Evolutionary conservation across 225 moss, liverwort and hornwort genomes (phyloP), one percentile per base, ranked within the genome.

Genomic region (Lunularia cruciata): DNA sequence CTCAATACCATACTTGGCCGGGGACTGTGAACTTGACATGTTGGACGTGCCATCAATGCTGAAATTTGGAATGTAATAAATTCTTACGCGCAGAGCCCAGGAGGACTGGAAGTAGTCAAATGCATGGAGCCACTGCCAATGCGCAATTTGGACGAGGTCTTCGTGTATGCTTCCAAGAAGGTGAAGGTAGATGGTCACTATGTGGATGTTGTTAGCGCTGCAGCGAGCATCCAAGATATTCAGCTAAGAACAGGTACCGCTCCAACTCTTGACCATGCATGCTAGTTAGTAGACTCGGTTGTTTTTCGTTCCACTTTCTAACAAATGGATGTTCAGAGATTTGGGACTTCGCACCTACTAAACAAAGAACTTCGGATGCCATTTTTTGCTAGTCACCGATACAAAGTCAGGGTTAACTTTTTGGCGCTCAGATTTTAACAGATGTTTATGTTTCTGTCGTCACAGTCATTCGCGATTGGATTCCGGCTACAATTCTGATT

Each of bases 381-480:
- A n/a, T n/a, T n/a, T n/a, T n/a, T n/a, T n/a, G n/a, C n/a, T n/a
- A n/a, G n/a, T n/a, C n/a, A n/a, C n/a, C n/a, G n/a, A n/a, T n/a
- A n/a, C n/a, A n/a, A n/a, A n/a, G n/a, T n/a, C n/a, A n/a, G n/a
- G n/a, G n/a, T n/a, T n/a, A n/a, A n/a, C n/a, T 10, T 10, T 57
- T 11, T 30, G 26, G 54, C 32, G 32, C 20, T 60, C 16, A 38
- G 37, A 37, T 36, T 51, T 37, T 60, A 38, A 60, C 3, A 19
- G 22, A 18, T 20, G 7, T 20, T 60, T 37, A n/a, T n/a, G 27
- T 11, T 26, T 10, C 4, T 34, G 48, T 36, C 2, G 48, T 36
- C 2, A 15, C 68, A 68, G 68, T 35, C 9, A 53, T 68, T 68
- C 52, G 68, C 3, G 68, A 68, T 18, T 68, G 68, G 68, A 68